Base-by-base conservation (phyloP, 2,329 filamentous ascomycete genomes). In the Ophiostoma himal-ulmi region DNA sequence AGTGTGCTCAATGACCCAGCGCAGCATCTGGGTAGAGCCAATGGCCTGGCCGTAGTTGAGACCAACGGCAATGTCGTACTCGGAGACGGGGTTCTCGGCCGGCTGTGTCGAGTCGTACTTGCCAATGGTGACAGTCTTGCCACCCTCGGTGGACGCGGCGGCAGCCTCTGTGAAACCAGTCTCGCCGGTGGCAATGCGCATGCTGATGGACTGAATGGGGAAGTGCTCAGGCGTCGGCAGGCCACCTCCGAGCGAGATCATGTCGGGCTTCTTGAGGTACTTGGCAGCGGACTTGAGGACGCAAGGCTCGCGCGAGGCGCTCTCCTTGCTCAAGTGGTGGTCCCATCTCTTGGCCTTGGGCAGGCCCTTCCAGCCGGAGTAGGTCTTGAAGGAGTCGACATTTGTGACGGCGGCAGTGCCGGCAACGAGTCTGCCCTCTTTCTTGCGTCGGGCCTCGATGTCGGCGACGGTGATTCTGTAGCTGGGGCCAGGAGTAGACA, bases 1-100 rank as follows among this genome's bases (percentile, higher is more conserved):
- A 0, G 94, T 96, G 80, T 98, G 95, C 82, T 99, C 95, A 0
- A 94, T 96, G 68, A 98, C 84, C 81, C 91, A 98, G 72, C 95
- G 89, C 73, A 97, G 82, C 79, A 99, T 84, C 81, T 97, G 95
- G 3, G 93, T 91, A 13, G 92, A 88, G 22, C 95, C 95, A 22
- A 88, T 88, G 10, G 93, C 89, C 81, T 97, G 93, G 44, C 91
- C 92, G 78, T 99, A 99, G 81, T 99, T 98, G 78, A 97, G 89
- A 0, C 91, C 91, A 73, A 96, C 92, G 65, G 91, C 88, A 68
- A 99, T 86, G 80, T 99, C 95, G 75, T 86, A 86, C 48, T 82
- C 80, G 60, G 76, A 76, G 34, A 75, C 74, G 17, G 70, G 71
- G 57, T 71, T 69, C 10, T 76, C 77, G 6, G 48, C 62, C 34